These are phyloP conservation scores for Globisporangium parvum DNA, from an alignment of 352 stramenopile species.

Conservation along the genomic window DNA sequence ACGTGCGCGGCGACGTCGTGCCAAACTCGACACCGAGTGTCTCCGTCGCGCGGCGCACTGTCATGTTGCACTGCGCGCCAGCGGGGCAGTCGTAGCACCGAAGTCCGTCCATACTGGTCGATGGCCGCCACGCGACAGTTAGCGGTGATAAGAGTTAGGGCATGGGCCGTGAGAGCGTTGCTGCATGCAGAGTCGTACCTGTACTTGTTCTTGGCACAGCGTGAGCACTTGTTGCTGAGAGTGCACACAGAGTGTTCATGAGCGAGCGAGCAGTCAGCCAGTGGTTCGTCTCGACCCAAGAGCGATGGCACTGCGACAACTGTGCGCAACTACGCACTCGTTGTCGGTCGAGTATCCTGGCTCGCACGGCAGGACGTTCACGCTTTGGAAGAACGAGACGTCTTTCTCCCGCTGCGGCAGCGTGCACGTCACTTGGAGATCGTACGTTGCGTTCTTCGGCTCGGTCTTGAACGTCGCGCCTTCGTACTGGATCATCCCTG, in stretches of 20 bases:
- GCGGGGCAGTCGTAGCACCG: slow-evolving; percentile 49
- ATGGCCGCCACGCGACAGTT: too few species aligned
- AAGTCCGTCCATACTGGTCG: slow-evolving; percentile 41
- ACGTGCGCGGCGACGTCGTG: slow-evolving; percentile 45
- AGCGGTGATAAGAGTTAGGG: too few species aligned
- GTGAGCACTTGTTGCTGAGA: slow-evolving; percentile 43
- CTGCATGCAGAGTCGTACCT: slow-evolving; percentile 18
- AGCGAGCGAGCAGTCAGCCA: too few species aligned
- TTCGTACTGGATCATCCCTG: slow-evolving; percentile 35
- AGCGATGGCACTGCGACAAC: too few species aligned
- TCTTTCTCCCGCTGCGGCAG: slow-evolving; percentile 22
- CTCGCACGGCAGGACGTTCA: slow-evolving; percentile 33
- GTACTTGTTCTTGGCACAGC: slow-evolving; percentile 47
- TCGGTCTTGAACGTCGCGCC: slow-evolving; percentile 26
- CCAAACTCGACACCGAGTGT: slow-evolving; percentile 34
- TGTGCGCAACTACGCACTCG: too few species aligned
- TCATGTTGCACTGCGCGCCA: slow-evolving; percentile 42
- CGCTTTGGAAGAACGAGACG: slow-evolving; percentile 24
- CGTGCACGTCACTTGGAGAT: slow-evolving; percentile 36
- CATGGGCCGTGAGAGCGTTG: background rate
- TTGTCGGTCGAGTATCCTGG: slow-evolving; percentile 38
- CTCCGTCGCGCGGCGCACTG: slow-evolving; percentile 46
- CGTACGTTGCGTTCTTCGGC: slow-evolving; percentile 23
- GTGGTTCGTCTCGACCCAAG: too few species aligned
- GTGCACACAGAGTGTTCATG: too few species aligned